Base-by-base conservation (phyloP, 352 stramenopile genomes). In the Globisporangium irregulare region DNA sequence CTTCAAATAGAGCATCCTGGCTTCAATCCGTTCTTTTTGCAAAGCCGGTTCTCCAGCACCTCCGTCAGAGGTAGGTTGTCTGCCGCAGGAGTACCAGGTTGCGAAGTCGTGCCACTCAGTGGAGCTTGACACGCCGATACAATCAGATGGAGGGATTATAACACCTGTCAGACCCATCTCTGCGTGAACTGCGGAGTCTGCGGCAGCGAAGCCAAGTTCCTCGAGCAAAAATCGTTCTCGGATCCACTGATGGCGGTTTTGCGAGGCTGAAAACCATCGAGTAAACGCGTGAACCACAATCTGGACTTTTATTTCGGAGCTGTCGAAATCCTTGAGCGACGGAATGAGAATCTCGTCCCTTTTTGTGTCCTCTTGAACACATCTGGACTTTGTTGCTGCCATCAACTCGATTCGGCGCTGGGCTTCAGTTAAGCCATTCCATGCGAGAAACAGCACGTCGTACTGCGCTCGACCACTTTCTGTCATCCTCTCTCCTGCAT, bases 211-310 rank as follows among this genome's bases (percentile, higher is more conserved):
- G 2, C 24, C 36, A 3, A 93, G 72, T 59, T 93, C 84, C 54
- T 93, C 84, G 0, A 36, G 58, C 5, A 93, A 62, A 66, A 91
- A 92, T 1, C 48, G 70, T 48, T 87, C 79, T 36, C 84, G 82
- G 54, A 87, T 73, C 20, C 73, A 68, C 64, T 86, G 78, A 22
- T 69, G 81, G 51, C 79, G 72, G 29, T 79, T 68, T 15, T 79
- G 70, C 15, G 48, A 79, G 12, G 80, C 70, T 36, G 75, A 50
- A 58, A 87, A 93, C 84, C 82, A 93, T 20, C 78, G 78, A 4
- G 71, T 80, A 60, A 91, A 91, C 20, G 74, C 67, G 36, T 77
- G 74, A n/a, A 89, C 65, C 25, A 59, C 70, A 4, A 85, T 50
- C 41, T 87, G 79, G 0, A 82, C 65, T 38, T 79, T 79, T 41